phyloP scores from a whole-genome alignment of 2,329 filamentous ascomycete genomes.

The Aspergillus luchuensis region DNA sequence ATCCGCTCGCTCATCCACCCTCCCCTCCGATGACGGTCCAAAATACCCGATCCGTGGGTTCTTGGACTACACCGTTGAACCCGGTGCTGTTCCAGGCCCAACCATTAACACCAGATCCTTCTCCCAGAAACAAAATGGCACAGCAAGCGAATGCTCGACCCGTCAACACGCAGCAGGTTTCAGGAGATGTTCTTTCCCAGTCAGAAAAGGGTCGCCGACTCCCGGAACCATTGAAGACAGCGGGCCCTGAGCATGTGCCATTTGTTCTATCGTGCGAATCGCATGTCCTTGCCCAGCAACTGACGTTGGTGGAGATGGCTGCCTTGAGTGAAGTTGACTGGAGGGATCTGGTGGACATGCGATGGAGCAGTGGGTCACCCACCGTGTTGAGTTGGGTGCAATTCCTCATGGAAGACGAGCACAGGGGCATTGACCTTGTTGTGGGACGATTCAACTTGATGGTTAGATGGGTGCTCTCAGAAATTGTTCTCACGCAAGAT shows the following conservation, averaged over 20 bases:
- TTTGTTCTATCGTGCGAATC: conserved; percentile 67
- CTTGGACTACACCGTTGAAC: conserved; percentile 35
- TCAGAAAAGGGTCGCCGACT: conserved; percentile 32
- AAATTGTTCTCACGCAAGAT: conserved; percentile 61
- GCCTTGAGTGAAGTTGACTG: conserved; percentile 67
- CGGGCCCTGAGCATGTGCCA: conserved; percentile 54
- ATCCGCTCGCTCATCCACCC: conserved; percentile 50
- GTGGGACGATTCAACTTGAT: conserved; percentile 68
- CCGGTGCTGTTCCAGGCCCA: conserved; percentile 37
- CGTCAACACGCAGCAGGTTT: conserved; percentile 32
- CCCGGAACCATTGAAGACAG: conserved; percentile 13
- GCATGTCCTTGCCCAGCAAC: conserved; percentile 62
- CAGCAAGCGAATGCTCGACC: conserved; percentile 22
- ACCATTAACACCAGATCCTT: conserved; percentile 48
- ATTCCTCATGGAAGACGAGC: conserved; percentile 58
- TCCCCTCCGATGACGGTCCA: conserved; percentile 50
- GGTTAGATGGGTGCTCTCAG: conserved; percentile 67
- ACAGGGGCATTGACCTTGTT: conserved; percentile 63
- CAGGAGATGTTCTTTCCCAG: conserved; percentile 36
- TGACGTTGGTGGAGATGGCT: conserved; percentile 67
- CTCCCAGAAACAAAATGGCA: conserved; percentile 33
- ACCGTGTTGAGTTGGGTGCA: conserved; percentile 62
- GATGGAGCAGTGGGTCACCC: conserved; percentile 60
- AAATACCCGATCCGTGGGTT: conserved; percentile 38
- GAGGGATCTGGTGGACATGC: conserved; percentile 66